Percentiles rank a stretch among this genome's conserved stretches.
Conservation (phyloP, 331 rosid species). For the Arachis monticola region DNA sequence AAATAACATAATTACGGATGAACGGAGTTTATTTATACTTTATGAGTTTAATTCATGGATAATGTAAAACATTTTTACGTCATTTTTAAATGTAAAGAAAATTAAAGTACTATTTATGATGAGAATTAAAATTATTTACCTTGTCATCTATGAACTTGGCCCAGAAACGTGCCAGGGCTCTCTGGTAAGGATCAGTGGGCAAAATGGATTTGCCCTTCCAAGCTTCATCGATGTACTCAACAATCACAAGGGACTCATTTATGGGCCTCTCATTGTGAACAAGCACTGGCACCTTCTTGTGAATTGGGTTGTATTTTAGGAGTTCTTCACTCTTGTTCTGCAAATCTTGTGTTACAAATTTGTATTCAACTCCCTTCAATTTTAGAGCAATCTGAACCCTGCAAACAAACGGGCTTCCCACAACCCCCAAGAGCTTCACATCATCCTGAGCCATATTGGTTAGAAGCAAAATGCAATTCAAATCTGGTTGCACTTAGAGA, state of each 20-base stretch:
- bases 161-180: slow-evolving; percentile 66
- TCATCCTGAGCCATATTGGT: slow-evolving; percentile 37
- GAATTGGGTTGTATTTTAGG: slow-evolving; percentile 57
- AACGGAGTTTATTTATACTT: too few relatives aligned
- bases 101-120: too few relatives aligned
- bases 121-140: slow-evolving; percentile 31
- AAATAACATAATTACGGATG: background rate
- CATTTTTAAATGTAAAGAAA: too few relatives aligned
- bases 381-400: slow-evolving; percentile 56
- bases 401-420: slow-evolving; percentile 49
- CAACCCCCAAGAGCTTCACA: slow-evolving; percentile 45
- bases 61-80: too few relatives aligned
- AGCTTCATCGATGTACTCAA: slow-evolving; percentile 62
- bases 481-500: background rate
- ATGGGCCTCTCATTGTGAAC: slow-evolving; percentile 56
- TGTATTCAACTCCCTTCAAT: slow-evolving; percentile 58
- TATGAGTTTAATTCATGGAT: too few relatives aligned
- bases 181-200: slow-evolving; percentile 44
- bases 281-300: slow-evolving; percentile 62
- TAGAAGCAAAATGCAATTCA: background rate
- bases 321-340: slow-evolving; percentile 52
- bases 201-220: slow-evolving; percentile 47
- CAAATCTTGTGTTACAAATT: slow-evolving; percentile 51
- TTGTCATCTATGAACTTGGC: slow-evolving; percentile 58
- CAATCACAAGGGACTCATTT: slow-evolving; percentile 58